A percentile compares a stretch with the other conserved stretches of the same genome.
Conservation (phyloP, 768 basidiomycete species). For the Holtermanniella nyarrowii region DNA sequence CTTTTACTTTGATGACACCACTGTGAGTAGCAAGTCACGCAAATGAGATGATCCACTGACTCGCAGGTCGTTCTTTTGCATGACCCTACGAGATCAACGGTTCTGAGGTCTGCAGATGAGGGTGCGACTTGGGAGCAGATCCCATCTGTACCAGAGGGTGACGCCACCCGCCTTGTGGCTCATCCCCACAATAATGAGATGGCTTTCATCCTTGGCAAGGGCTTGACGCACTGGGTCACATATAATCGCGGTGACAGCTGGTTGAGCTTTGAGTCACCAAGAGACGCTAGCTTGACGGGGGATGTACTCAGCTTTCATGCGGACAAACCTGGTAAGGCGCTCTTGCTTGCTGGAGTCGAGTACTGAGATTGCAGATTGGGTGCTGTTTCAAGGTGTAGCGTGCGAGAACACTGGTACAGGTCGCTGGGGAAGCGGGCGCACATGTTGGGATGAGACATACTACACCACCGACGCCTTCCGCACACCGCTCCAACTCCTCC, state of each 20-base stretch:
- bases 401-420: conserved; percentile 36
- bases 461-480: conserved; percentile 79
- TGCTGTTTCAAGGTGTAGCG: conserved; percentile 35
- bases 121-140: conserved; percentile 59
- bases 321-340: conserved; percentile 45
- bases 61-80: conserved; percentile 65
- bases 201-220: conserved; percentile 72
- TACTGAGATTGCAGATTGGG: conserved; percentile 20
- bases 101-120: conserved; percentile 76
- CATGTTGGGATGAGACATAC: conserved; percentile 58
- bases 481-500: conserved; percentile 51
- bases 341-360: neutral
- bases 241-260: conserved; percentile 79
- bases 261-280: conserved; percentile 64
- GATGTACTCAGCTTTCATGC: conserved; percentile 81
- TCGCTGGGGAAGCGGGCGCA: conserved; percentile 36
- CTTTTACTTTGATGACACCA: conserved; percentile 88
- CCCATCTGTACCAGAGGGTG: conserved; percentile 50
- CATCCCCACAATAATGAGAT: conserved; percentile 76
- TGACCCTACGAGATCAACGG: conserved; percentile 56
- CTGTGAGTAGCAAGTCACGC: conserved; percentile 47
- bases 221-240: conserved; percentile 74
- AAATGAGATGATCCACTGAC: neutral
- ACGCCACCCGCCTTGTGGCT: conserved; percentile 61
- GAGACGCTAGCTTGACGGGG: conserved; percentile 38